Base-by-base conservation (phyloP, 2,329 filamentous ascomycete genomes). In the Fusarium brevicatenulatum region DNA sequence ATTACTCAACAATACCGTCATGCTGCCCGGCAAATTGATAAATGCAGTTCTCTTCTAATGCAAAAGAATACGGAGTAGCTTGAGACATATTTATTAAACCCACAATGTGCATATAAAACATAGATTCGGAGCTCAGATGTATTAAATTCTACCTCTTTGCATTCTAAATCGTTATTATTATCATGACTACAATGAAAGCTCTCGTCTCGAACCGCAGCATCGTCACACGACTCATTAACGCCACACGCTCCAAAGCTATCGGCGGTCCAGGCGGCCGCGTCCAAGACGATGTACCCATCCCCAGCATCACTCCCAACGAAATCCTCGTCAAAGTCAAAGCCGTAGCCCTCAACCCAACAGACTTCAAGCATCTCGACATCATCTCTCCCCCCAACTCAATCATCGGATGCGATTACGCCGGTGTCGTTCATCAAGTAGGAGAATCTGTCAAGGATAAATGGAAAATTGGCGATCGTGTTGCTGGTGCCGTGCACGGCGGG, bases 81-180 rank as follows among this genome's bases (percentile, higher is more conserved):
- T 4, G 11, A 30, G 30, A 30, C 9, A 10, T 30, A 10, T 30
- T 30, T 30, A 30, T 11, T 12, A 30, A 30, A 32, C 10, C 11
- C 9, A 3, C 12, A 32, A 32, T 32, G 30, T 32, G 30, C 32
- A 32, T 32, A 32, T 32, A 32, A 32, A 32, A 13, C 12, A 13
- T 32, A 13, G 5, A 13, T 32, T 6, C 5, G 32, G 32, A 12
- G 32, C 11, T 32, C 5, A 13, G 32, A 4, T 5, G 12, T 2
- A 13, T 23, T 9, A 2, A 49, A 4, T 9, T 32, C 4, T 8
- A 4, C 13, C 0, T 49, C 7, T n/a, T 18, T 47, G 21, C 1
- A 47, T 30, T 3, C 19, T 2, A 7, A 4, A n/a, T 18, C 32
- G 32, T 13, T 13, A 34, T 15, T 34, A 36, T 8, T 7, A 16